Conservation (phyloP, 1,139 yeast genomes). For the Pichiaceae sp. region DNA sequence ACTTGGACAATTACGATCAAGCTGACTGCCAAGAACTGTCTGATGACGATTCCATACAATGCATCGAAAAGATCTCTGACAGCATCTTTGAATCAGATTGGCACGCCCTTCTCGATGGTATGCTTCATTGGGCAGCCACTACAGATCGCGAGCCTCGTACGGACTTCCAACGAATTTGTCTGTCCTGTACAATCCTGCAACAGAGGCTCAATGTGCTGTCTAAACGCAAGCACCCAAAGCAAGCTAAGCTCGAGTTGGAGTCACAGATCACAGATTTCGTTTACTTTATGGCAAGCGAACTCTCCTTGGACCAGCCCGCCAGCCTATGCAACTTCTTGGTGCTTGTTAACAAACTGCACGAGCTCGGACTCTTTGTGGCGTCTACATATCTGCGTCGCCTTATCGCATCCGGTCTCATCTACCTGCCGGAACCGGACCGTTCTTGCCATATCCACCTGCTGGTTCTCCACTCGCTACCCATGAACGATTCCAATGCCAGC, state of each 20-base stretch:
- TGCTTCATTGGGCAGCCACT: slow-evolving; percentile 45
- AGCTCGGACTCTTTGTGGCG: slow-evolving; percentile 43
- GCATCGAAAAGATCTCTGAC: background rate
- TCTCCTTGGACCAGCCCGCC: slow-evolving; percentile 9
- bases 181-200: slow-evolving; percentile 21
- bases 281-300: slow-evolving; percentile 23
- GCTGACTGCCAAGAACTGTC: background rate
- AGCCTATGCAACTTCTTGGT: slow-evolving; percentile 35
- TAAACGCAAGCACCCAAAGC: slow-evolving; percentile 23
- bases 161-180: slow-evolving; percentile 16
- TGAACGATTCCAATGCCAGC: slow-evolving; percentile 43
- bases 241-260: slow-evolving; percentile 37
- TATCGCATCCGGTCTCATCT: slow-evolving; percentile 78
- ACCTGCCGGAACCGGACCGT: slow-evolving; percentile 30
- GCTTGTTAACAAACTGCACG: slow-evolving; percentile 47
- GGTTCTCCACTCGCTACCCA: slow-evolving; percentile 47
- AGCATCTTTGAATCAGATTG: slow-evolving; percentile 21
- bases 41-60: background rate
- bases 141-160: slow-evolving; percentile 24
- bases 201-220: slow-evolving; percentile 14
- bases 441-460: slow-evolving; percentile 37
- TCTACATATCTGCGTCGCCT: slow-evolving; percentile 68
- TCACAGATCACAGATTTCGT: slow-evolving; percentile 30
- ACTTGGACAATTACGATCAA: slow-evolving; percentile 13
- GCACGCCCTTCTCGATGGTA: slow-evolving; percentile 31